Conservation (phyloP, 257 asterid genomes). For the Solanum medicagineum region DNA sequence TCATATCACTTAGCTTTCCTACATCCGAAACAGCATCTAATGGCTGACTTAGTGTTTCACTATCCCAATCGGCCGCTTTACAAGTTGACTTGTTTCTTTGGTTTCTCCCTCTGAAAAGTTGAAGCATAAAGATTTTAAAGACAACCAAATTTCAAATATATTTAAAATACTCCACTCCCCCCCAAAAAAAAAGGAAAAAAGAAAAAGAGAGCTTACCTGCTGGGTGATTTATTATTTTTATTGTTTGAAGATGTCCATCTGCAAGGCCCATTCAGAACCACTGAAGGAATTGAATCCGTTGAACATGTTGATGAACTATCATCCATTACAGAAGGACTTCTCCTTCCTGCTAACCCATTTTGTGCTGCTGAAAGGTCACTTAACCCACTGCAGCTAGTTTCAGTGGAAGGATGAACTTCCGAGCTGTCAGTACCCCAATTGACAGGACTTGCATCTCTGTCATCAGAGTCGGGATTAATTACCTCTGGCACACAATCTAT, state of each 20-base stretch:
- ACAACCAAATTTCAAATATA: background rate
- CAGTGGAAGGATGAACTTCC: slow-evolving; percentile 52
- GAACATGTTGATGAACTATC: slow-evolving; percentile 95
- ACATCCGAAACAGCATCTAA: slow-evolving; percentile 29
- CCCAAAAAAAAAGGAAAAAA: too few species aligned
- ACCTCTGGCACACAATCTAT: slow-evolving; percentile 45
- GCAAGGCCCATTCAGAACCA: slow-evolving; percentile 21
- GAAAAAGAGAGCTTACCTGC: background rate
- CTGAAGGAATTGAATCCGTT: slow-evolving; percentile 74
- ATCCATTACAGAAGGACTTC: slow-evolving; percentile 46
- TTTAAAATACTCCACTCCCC: background rate
- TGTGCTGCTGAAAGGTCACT: slow-evolving; percentile 40
- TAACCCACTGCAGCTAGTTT: slow-evolving; percentile 34
- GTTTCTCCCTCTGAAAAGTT: slow-evolving; percentile 37
- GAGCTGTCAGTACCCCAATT: slow-evolving; percentile 51
- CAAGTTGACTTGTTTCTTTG: slow-evolving; percentile 30
- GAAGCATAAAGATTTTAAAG: background rate
- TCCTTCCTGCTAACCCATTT: slow-evolving; percentile 45
- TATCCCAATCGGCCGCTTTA: slow-evolving; percentile 24
- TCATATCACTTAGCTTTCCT: slow-evolving; percentile 16
- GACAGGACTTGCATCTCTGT: slow-evolving; percentile 44
- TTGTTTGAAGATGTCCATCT: slow-evolving; percentile 18
- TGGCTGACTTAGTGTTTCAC: slow-evolving; percentile 31
- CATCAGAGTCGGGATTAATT: slow-evolving; percentile 51
- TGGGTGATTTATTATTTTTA: slow-evolving; percentile 43